Conservation (phyloP, 148 eudicot species). For the Amaranthus palmeri region DNA sequence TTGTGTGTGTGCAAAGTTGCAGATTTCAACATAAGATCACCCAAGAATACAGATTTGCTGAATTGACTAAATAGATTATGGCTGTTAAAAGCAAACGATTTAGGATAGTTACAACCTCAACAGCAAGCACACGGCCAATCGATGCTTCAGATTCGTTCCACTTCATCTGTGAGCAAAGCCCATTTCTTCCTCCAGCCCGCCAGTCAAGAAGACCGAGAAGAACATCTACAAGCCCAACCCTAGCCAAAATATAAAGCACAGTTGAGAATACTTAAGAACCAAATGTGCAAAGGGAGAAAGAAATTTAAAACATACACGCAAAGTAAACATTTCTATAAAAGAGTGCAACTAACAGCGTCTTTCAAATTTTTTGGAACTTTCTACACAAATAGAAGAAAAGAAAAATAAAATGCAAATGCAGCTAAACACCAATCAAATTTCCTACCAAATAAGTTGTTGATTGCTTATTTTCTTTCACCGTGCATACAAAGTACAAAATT, state of each 20-base stretch:
- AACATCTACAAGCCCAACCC: slow-evolving; percentile 97
- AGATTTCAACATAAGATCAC: too few species aligned
- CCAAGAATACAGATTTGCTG: too few species aligned
- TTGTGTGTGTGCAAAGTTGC: too few species aligned
- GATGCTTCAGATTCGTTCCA: slow-evolving; percentile 99
- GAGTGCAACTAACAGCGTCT: not conserved
- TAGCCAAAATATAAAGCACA: slow-evolving; percentile 23
- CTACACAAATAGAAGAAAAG: not conserved
- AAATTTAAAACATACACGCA: not conserved
- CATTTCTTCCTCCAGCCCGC: slow-evolving; percentile 96
- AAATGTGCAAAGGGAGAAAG: not conserved
- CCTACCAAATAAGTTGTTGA: not conserved
- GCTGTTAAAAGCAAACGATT: slow-evolving; percentile 1
- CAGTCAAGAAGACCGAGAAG: slow-evolving; percentile 99
- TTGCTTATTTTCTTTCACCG: not conserved
- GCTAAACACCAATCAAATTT: not conserved
- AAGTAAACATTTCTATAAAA: slow-evolving; percentile 2
- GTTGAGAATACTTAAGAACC: slow-evolving; percentile 1
- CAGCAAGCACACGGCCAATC: slow-evolving; percentile 91
- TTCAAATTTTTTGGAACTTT: not conserved
- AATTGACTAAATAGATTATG: not conserved
- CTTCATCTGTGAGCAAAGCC: slow-evolving; percentile 93
- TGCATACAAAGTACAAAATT: not conserved
- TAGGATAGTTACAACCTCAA: slow-evolving; percentile 56
- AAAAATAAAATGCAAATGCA: not conserved